Evolutionary conservation across 129 eudicot species (phyloP).

Genomic region (Calendula officinalis): DNA sequence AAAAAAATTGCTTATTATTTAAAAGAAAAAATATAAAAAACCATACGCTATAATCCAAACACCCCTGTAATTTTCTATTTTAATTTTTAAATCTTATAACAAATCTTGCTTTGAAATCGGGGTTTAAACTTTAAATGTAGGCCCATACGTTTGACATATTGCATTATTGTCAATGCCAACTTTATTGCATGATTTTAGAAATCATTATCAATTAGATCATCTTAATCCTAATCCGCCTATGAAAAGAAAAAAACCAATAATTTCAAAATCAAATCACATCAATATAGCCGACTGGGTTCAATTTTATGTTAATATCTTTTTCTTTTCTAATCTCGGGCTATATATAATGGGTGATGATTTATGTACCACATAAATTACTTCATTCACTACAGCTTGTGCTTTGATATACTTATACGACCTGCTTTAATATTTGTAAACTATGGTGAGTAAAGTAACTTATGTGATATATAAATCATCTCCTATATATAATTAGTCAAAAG

Average conservation of each 20-base stretch:
- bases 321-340: not conserved
- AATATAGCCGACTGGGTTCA: not conserved
- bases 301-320: not conserved
- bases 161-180: not conserved
- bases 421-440: no score
- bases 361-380: no score
- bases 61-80: no score
- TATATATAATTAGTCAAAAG: not conserved
- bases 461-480: no score
- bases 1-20: no score
- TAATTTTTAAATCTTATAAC: not conserved
- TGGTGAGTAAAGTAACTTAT: no score
- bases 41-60: no score
- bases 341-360: not conserved
- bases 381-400: no score
- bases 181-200: not conserved
- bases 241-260: not conserved
- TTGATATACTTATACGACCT: no score
- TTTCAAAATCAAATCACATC: not conserved
- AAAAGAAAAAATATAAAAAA: no score
- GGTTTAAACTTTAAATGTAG: not conserved
- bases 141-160: not conserved
- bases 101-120: not conserved
- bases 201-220: constrained; percentile 1
- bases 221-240: not conserved